phyloP scores from a whole-genome alignment of 2,329 filamentous ascomycete genomes.

The Fusarium beomiforme region DNA sequence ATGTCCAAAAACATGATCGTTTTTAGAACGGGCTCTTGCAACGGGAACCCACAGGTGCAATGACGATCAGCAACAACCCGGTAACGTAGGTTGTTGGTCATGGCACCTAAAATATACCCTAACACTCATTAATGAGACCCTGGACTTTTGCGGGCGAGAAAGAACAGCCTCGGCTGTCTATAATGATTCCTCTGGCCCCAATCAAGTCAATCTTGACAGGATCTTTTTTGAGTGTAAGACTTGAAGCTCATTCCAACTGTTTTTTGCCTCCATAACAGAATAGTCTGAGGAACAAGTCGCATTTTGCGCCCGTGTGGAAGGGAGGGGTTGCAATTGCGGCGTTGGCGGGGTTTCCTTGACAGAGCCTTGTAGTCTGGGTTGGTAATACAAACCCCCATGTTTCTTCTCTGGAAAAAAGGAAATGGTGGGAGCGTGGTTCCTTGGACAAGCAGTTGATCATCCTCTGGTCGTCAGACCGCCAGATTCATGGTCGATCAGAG shows the following conservation, averaged over 20 bases:
- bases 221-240: neutral
- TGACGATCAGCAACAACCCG: conserved; percentile 22
- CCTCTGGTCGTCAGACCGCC: conserved; percentile 26
- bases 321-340: conserved; percentile 24
- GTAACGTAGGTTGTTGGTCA: conserved; percentile 18
- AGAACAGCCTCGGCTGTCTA: conserved; percentile 4
- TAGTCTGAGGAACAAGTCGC: conserved; percentile 7
- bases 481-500: conserved; percentile 26
- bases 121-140: neutral
- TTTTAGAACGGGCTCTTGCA: conserved; percentile 27
- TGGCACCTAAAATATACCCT: neutral
- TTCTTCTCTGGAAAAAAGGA: neutral
- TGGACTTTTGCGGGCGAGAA: neutral
- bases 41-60: conserved; percentile 32
- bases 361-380: neutral
- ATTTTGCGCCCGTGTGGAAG: conserved; percentile 26
- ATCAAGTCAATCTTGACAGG: neutral
- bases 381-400: conserved; percentile 5
- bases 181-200: neutral
- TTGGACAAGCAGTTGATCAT: conserved; percentile 18
- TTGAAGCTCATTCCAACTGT: neutral
- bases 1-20: conserved; percentile 12
- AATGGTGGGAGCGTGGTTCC: neutral
- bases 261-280: neutral
- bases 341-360: conserved; percentile 17